These are phyloP conservation scores for Physaria fendleri DNA, from an alignment of 345 rosid species.

Conservation along the genomic window DNA sequence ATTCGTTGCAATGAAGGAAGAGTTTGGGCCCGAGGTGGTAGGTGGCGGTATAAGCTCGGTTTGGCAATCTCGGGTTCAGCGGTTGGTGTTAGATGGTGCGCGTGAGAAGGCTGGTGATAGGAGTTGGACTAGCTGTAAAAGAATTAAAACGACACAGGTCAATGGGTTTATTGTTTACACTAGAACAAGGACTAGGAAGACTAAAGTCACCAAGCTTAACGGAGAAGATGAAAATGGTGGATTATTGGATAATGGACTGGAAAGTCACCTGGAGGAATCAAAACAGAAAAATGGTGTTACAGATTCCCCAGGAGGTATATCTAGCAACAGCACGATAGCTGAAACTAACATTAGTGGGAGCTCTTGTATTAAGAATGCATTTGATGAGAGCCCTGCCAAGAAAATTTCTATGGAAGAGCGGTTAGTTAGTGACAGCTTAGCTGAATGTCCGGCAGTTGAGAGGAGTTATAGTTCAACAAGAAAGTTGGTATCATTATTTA, in stretches of 20 bases:
- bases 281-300: background rate
- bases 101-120: conserved; percentile 30
- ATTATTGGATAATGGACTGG: conserved; percentile 11
- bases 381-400: background rate
- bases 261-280: conserved; percentile 7
- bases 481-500: conserved; percentile 35
- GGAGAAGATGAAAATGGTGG: conserved; percentile 21
- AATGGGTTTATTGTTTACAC: conserved; percentile 76
- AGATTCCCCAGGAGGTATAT: conserved; percentile 12
- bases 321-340: background rate
- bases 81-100: conserved; percentile 29
- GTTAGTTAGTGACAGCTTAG: background rate
- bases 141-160: conserved; percentile 49
- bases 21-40: conserved; percentile 31
- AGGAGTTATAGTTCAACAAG: conserved; percentile 32
- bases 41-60: conserved; percentile 28
- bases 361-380: conserved; percentile 5
- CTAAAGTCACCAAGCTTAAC: conserved; percentile 19
- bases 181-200: conserved; percentile 48
- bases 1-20: conserved; percentile 58
- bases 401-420: conserved; percentile 7
- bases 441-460: conserved; percentile 18
- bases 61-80: conserved; percentile 31
- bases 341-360: conserved; percentile 12
- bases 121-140: conserved; percentile 41